These are phyloP conservation scores for Lactarius hatsudake DNA, from an alignment of 768 basidiomycete species.

Conservation along the genomic window DNA sequence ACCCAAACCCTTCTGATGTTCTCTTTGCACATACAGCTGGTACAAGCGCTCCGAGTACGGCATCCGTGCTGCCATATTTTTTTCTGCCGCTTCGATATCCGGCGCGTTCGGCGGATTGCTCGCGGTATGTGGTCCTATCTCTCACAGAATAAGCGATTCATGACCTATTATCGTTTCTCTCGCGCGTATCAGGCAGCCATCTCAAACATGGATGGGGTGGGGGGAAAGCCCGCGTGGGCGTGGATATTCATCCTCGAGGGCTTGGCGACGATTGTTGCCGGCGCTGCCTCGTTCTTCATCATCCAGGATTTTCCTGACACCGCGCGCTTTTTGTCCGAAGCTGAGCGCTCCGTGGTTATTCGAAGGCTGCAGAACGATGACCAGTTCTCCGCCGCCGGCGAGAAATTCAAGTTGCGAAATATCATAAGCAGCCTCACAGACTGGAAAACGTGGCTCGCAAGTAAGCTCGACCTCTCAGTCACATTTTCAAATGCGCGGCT, in stretches of 20 bases:
- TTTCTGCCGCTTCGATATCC: slow-evolving; percentile 66
- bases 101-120: slow-evolving; percentile 82
- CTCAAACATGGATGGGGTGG: slow-evolving; percentile 68
- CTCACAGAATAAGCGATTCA: not conserved
- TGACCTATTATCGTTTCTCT: not conserved
- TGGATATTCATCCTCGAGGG: slow-evolving; percentile 82
- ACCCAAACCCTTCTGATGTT: not conserved
- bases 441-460: slow-evolving; percentile 68
- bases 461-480: slow-evolving; percentile 28
- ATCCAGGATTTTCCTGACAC: slow-evolving; percentile 83
- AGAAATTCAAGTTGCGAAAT: slow-evolving; percentile 54
- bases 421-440: slow-evolving; percentile 59
- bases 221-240: slow-evolving; percentile 60
- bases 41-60: slow-evolving; percentile 78
- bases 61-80: slow-evolving; percentile 46
- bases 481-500: not conserved
- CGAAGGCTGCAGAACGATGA: slow-evolving; percentile 63
- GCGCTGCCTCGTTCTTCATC: slow-evolving; percentile 65
- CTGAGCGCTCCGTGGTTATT: slow-evolving; percentile 63
- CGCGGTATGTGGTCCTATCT: slow-evolving; percentile 43
- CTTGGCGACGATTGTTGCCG: slow-evolving; percentile 64
- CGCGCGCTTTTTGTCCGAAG: slow-evolving; percentile 71
- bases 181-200: slow-evolving; percentile 47
- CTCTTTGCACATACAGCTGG: slow-evolving; percentile 40
- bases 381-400: slow-evolving; percentile 73